phyloP scores from a whole-genome alignment of 768 basidiomycete species.

The Mycena amicta region DNA sequence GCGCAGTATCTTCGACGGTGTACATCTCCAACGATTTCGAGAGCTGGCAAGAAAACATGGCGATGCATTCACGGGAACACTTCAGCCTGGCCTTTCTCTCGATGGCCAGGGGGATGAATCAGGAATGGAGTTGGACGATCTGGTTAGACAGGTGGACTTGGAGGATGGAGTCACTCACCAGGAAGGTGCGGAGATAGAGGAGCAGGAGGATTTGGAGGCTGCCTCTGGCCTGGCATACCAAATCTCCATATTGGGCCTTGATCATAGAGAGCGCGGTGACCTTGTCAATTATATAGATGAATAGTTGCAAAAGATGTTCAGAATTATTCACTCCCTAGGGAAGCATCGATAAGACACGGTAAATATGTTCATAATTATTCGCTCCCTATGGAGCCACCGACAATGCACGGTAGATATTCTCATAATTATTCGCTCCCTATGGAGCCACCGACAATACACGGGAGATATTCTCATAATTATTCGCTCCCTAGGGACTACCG shows the following conservation, averaged over 20 bases:
- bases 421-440: background rate
- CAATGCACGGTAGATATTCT: background rate
- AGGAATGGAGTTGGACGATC: background rate
- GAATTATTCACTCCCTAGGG: background rate
- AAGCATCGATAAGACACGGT: too few relatives aligned
- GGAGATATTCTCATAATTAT: background rate
- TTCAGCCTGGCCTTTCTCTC: background rate
- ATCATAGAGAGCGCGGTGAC: background rate
- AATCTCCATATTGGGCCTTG: background rate
- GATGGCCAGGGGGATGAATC: background rate
- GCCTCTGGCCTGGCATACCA: background rate
- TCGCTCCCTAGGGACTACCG: too few relatives aligned
- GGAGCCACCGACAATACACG: background rate
- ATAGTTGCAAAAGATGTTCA: background rate
- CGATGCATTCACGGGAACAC: slow-evolving; percentile 1
- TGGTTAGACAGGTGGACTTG: background rate
- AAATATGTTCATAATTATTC: too few relatives aligned
- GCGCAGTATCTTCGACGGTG: background rate
- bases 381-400: background rate
- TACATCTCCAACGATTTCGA: slow-evolving; percentile 1
- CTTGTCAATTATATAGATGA: background rate
- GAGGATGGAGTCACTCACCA: background rate
- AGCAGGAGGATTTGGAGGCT: background rate
- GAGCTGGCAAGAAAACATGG: background rate
- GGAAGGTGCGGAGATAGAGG: background rate